Evolutionary conservation across 805 yeast genomes (phyloP).

Genomic region (Wickerhamomyces hampshirensis): DNA sequence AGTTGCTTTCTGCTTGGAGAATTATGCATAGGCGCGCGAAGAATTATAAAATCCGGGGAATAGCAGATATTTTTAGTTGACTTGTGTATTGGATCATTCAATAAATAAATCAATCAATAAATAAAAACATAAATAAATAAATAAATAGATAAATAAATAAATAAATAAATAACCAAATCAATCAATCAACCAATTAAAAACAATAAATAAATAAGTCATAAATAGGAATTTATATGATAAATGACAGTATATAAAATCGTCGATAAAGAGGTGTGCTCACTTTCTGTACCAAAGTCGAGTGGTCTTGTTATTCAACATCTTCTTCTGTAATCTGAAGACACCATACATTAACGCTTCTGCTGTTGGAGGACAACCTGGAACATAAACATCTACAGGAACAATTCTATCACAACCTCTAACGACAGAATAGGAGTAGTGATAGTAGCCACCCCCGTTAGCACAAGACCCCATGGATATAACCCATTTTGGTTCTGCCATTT

Average conservation of each 20-base stretch:
- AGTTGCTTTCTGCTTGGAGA: no score
- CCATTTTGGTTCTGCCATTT: conserved; percentile 94
- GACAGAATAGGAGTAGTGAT: conserved; percentile 84
- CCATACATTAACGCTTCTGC: conserved; percentile 91
- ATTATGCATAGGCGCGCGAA: no score
- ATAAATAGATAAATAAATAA: conserved; percentile 1
- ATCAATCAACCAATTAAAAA: background rate
- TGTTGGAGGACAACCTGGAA: conserved; percentile 92
- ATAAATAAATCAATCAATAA: conserved; percentile 1
- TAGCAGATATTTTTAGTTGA: no score
- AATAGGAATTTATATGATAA: conserved; percentile 1
- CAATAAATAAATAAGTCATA: conserved; percentile 1
- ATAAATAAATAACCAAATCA: conserved; percentile 1
- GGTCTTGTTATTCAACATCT: conserved; percentile 77
- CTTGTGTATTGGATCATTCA: no score
- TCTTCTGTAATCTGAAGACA: conserved; percentile 82
- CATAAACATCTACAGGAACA: conserved; percentile 85
- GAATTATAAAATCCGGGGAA: no score
- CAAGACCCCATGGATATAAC: conserved; percentile 93
- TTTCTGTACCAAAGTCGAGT: conserved; percentile 84
- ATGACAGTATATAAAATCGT: conserved; percentile 5
- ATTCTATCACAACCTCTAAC: conserved; percentile 88
- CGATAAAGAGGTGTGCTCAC: conserved; percentile 19
- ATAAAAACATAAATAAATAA: conserved; percentile 2
- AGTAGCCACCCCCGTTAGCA: conserved; percentile 92